These are phyloP conservation scores for Candida endomychidarum DNA, from an alignment of 805 yeast genomes.

Conservation along the genomic window DNA sequence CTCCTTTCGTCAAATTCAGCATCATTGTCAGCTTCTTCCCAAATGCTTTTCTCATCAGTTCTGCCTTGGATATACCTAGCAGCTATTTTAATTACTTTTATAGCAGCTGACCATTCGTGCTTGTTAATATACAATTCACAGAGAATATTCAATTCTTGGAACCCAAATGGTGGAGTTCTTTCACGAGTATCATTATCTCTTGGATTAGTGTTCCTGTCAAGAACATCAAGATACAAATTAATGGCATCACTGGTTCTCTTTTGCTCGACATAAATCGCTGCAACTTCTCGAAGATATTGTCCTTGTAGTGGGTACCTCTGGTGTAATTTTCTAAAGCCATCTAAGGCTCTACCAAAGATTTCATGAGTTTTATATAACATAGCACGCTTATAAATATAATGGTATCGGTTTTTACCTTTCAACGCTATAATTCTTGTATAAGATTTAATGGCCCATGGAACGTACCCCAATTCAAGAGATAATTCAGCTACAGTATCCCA, in stretches of 20 bases:
- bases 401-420: slow-evolving; percentile 25
- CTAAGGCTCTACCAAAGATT: slow-evolving; percentile 69
- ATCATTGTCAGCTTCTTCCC: slow-evolving; percentile 69
- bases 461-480: slow-evolving; percentile 63
- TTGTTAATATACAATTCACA: slow-evolving; percentile 76
- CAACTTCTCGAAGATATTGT: slow-evolving; percentile 56
- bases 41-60: slow-evolving; percentile 53
- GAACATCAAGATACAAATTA: slow-evolving; percentile 60
- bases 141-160: slow-evolving; percentile 86
- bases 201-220: slow-evolving; percentile 55
- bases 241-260: slow-evolving; percentile 73
- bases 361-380: slow-evolving; percentile 64
- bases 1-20: slow-evolving; percentile 82
- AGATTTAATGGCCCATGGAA: slow-evolving; percentile 77
- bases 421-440: slow-evolving; percentile 43
- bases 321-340: slow-evolving; percentile 63
- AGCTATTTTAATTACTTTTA: slow-evolving; percentile 63
- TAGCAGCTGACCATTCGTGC: slow-evolving; percentile 62
- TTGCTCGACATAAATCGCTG: slow-evolving; percentile 53
- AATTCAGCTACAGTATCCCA: slow-evolving; percentile 78
- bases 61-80: slow-evolving; percentile 84
- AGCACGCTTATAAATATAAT: slow-evolving; percentile 63
- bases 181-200: slow-evolving; percentile 1
- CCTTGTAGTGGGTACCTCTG: slow-evolving; percentile 56
- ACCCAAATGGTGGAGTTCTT: slow-evolving; percentile 59